Evolutionary conservation across 192 early-diverging fungal genomes (phyloP), one percentile per base, ranked within the genome.

Genomic region (Coemansia sp.): DNA sequence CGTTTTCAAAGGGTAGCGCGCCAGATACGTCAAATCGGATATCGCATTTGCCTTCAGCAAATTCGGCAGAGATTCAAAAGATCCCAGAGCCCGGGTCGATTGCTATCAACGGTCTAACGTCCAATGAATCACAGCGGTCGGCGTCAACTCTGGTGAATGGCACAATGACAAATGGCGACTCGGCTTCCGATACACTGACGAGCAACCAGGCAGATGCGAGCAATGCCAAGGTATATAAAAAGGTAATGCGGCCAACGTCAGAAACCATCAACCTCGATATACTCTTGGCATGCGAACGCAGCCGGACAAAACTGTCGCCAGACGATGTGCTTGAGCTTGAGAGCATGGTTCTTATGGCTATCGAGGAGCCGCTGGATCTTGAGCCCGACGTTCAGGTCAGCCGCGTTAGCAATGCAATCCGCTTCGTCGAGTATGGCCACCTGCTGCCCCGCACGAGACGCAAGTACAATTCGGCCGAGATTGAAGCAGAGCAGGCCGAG

Each of bases 381-480:
- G 88, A 90, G 60, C 90, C 90, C 1, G 86, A 85, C 42, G 80
- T 89, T 49, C 85, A 90, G 67, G 86, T 90, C 35, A 87, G 84
- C 31, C 84, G 89, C 1, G 46, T 91, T 31, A 86, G 85, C 67
- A 91, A 91, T 61, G 87, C 89, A 52, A 89, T 88, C 16, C 74
- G 74, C 20, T 87, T 84, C 58, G 59, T 84, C 33, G 77, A 85
- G 15, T 84, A 82, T 26, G 70, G 75, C 3, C 75, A 84, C n/a
- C 52, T 83, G 66, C 64, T 83, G 43, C 72, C 81, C 13, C 82
- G 79, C 64, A 87, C 81, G 70, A 86, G 78, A 66, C 78, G 86
- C 74, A 90, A 89, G 67, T 88, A 84, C 85, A 90, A 91, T 70
- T 90, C 88, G 35, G 74, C 85, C 0, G 90, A 90, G 61, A 68